Conservation (phyloP, 2,329 filamentous ascomycete species). For the Coccinonectria pachysandricola region DNA sequence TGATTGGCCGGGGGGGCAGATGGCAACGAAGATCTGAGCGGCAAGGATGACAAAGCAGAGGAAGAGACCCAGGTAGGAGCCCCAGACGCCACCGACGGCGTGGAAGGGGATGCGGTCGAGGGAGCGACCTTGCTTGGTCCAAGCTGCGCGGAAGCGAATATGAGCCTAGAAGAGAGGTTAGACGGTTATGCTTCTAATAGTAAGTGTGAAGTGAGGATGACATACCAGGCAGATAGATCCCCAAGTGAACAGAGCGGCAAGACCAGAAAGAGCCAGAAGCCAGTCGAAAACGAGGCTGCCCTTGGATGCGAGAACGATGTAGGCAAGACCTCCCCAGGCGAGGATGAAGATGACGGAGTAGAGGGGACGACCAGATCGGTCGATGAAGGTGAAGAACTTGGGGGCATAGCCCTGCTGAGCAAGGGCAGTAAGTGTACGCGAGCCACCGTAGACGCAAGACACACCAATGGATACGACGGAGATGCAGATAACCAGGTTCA, state of each 20-base stretch:
- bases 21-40: constrained; percentile 41
- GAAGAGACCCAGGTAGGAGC: constrained; percentile 50
- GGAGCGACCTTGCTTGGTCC: constrained; percentile 45
- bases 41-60: constrained; percentile 44
- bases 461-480: constrained; percentile 45
- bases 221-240: constrained; percentile 49
- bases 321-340: constrained; percentile 37
- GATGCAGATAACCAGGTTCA: constrained; percentile 44
- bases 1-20: constrained; percentile 25
- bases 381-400: constrained; percentile 42
- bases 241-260: constrained; percentile 56
- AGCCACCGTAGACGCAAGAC: constrained; percentile 44
- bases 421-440: constrained; percentile 45
- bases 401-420: constrained; percentile 47
- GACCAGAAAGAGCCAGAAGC: constrained; percentile 53
- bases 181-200: not conserved
- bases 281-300: constrained; percentile 49
- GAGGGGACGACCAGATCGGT: constrained; percentile 42
- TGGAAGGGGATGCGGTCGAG: constrained; percentile 57
- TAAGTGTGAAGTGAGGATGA: not conserved
- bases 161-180: constrained; percentile 23
- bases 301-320: constrained; percentile 32
- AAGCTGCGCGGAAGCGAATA: constrained; percentile 56
- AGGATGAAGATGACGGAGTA: constrained; percentile 34
- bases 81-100: constrained; percentile 47